These are phyloP conservation scores for Lentinus brumalis DNA, from an alignment of 768 basidiomycete genomes.

Conservation along the genomic window DNA sequence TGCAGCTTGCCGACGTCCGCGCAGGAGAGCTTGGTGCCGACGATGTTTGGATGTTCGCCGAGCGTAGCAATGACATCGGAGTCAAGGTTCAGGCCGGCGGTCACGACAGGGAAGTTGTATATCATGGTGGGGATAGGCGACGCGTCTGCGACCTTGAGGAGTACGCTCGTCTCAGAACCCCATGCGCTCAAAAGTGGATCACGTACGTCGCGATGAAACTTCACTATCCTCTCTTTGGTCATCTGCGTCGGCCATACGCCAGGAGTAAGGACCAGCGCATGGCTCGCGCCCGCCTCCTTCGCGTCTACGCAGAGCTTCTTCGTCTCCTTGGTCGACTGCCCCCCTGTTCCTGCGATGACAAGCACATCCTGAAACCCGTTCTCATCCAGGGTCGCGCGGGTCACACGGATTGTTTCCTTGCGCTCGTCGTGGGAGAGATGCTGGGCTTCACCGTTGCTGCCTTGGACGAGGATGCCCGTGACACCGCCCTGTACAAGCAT, in stretches of 20 bases:
- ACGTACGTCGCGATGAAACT: constrained; percentile 65
- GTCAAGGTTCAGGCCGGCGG: constrained; percentile 82
- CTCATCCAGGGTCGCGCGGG: constrained; percentile 70
- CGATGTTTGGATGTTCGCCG: constrained; percentile 79
- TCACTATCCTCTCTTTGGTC: constrained; percentile 61
- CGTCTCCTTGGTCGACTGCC: constrained; percentile 78
- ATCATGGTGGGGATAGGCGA: constrained; percentile 75
- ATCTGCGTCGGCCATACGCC: constrained; percentile 71
- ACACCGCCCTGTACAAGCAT: constrained; percentile 60
- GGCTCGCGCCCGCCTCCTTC: constrained; percentile 79
- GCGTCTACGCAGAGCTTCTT: constrained; percentile 71
- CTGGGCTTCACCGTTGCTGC: constrained; percentile 77
- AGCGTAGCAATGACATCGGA: constrained; percentile 73
- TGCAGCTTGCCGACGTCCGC: constrained; percentile 84
- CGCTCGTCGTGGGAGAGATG: constrained; percentile 76
- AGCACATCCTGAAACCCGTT: constrained; percentile 68
- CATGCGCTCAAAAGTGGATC: not conserved
- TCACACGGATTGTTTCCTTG: constrained; percentile 59
- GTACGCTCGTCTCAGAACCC: not conserved
- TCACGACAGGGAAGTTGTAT: constrained; percentile 85
- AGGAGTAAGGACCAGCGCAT: constrained; percentile 73
- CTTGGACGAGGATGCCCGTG: constrained; percentile 72
- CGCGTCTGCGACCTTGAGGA: constrained; percentile 60
- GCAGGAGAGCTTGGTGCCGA: constrained; percentile 85
- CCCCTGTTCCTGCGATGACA: constrained; percentile 84